These are phyloP conservation scores for Daedaleopsis nitida DNA, from an alignment of 768 basidiomycete species.

Conservation along the genomic window DNA sequence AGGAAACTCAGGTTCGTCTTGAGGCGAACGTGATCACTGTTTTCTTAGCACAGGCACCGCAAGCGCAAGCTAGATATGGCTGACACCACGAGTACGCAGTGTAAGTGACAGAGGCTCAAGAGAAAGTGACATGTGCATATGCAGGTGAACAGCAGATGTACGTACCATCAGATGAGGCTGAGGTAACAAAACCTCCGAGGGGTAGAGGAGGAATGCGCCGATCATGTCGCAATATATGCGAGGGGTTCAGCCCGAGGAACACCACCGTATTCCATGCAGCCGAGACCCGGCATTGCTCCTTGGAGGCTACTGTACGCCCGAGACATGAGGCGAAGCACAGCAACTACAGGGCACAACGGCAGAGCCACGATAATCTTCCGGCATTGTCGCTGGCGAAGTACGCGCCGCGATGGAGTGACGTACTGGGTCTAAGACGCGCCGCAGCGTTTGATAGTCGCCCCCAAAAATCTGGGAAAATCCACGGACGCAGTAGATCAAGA, in stretches of 20 bases:
- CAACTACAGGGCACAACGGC: not conserved
- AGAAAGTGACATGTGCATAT: not conserved
- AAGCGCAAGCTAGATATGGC: too few relatives aligned
- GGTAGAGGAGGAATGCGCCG: too few relatives aligned
- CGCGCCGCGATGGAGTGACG: not conserved
- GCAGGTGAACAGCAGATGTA: not conserved
- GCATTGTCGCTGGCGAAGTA: slow-evolving; percentile 1
- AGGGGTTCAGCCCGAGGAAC: not conserved
- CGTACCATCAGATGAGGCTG: not conserved
- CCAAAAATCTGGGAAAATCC: not conserved
- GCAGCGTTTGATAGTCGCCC: not conserved
- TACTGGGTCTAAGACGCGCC: not conserved
- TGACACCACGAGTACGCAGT: not conserved
- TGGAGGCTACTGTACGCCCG: not conserved
- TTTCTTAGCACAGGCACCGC: not conserved
- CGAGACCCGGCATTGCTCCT: not conserved
- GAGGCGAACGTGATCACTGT: not conserved
- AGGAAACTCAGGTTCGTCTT: not conserved
- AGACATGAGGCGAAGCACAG: too few relatives aligned
- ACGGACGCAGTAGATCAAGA: not conserved
- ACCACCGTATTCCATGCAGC: not conserved
- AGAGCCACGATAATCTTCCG: slow-evolving; percentile 16
- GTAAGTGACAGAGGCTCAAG: not conserved
- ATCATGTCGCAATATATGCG: not conserved
- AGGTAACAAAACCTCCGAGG: not conserved